Evolutionary conservation across 1,284 basidiomycete species (phyloP), one percentile per base, ranked within the genome.

Genomic region (Rhizoctonia solani): DNA sequence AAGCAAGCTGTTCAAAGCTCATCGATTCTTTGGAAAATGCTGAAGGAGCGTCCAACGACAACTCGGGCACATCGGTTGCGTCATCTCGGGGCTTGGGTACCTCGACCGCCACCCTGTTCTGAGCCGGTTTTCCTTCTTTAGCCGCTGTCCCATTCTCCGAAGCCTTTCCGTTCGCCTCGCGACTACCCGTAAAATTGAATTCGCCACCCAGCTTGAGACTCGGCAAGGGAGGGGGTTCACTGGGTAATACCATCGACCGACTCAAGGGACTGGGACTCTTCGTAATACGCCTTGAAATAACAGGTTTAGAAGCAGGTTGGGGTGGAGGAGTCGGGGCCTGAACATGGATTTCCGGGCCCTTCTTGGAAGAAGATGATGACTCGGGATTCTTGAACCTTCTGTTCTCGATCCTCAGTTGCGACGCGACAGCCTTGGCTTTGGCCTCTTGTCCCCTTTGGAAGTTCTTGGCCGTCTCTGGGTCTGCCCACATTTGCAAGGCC

Each of bases 401-500:
- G 6, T 42, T 39, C 21, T 58, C 39, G 25, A 58, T 58, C 41
- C 41, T 11, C 14, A 70, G 63, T 16, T 66, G 61, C 3, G 68
- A 46, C 5, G 69, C 69, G 32, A 70, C 46, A 8, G 49, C 37
- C 19, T 59, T 66, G 37, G 54, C 63, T 58, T 68, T 70, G 9
- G 68, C 68, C n/a, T 68, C 63, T 32, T 70, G 69, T 3, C 53
- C 37, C 25, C 52, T 16, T 14, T 53, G 49, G 42, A 70, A 66
- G 1, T 37, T 6, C 27, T 54, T 49, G 23, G 69, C 66, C 53
- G 54, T 55, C 23, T 71, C 71, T 13, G 71, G 68, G 66, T 92
- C 90, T 13, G 90, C 90, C 87, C 90, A 92, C 88, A 92, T 92
- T 74, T 92, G 90, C 67, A 92, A 74, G 4, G 90, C 90, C 75